Conservation (phyloP, 2,329 filamentous ascomycete genomes). For the Teratosphaeria pseudoeucalypti region DNA sequence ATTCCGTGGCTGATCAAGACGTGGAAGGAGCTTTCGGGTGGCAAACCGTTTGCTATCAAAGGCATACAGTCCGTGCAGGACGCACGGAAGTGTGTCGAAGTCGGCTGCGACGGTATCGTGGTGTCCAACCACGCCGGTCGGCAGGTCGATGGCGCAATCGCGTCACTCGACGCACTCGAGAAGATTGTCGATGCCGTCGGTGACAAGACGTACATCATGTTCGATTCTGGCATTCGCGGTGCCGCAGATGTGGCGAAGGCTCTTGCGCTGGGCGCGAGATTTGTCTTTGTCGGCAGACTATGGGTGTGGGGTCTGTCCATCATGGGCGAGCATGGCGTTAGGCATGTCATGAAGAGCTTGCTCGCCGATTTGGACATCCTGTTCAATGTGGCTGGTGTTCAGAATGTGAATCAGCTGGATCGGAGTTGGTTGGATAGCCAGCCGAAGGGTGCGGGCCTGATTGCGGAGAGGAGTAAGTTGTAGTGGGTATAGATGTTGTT, state of each 20-base stretch:
- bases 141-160: slow-evolving; percentile 52
- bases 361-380: slow-evolving; percentile 53
- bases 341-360: slow-evolving; percentile 52
- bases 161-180: slow-evolving; percentile 50
- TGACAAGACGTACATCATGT: slow-evolving; percentile 45
- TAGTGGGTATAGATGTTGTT: not conserved
- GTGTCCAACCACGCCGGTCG: slow-evolving; percentile 62
- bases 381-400: slow-evolving; percentile 49
- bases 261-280: slow-evolving; percentile 50
- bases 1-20: slow-evolving; percentile 53
- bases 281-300: slow-evolving; percentile 51
- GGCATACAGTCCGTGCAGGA: slow-evolving; percentile 60
- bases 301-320: slow-evolving; percentile 52
- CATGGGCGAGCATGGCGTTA: slow-evolving; percentile 50
- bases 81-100: slow-evolving; percentile 48
- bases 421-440: slow-evolving; percentile 24
- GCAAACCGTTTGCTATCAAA: slow-evolving; percentile 54
- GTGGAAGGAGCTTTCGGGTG: slow-evolving; percentile 44
- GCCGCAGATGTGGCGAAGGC: slow-evolving; percentile 52
- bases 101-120: slow-evolving; percentile 57
- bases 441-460: slow-evolving; percentile 13
- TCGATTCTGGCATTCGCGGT: slow-evolving; percentile 48
- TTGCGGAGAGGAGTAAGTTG: slow-evolving; percentile 17
- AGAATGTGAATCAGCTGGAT: slow-evolving; percentile 43
- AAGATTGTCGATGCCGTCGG: slow-evolving; percentile 46